Evolutionary conservation across 2,329 filamentous ascomycete species (phyloP).

Genomic region (Xenosphaeropsis pyriputrescens): DNA sequence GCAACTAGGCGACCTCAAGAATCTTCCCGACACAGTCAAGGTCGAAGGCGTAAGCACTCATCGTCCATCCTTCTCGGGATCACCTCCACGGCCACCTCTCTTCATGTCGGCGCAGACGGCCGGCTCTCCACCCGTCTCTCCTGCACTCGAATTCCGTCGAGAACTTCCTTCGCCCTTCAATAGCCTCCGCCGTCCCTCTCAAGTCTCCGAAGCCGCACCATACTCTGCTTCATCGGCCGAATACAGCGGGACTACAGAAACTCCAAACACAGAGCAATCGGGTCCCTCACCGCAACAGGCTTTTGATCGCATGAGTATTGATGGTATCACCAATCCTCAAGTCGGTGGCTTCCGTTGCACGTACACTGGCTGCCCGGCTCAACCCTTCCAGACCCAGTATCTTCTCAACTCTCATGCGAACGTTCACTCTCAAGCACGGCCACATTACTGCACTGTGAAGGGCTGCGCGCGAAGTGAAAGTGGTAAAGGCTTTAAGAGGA

Average conservation of each 20-base stretch:
- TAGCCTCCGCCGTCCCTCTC: slow-evolving; percentile 11
- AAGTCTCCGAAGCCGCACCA: slow-evolving; percentile 8
- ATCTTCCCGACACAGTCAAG: slow-evolving; percentile 9
- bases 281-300: slow-evolving; percentile 26
- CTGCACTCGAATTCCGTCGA: slow-evolving; percentile 22
- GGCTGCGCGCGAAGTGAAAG: slow-evolving; percentile 48
- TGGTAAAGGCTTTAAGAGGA: slow-evolving; percentile 56
- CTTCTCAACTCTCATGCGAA: slow-evolving; percentile 69
- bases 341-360: slow-evolving; percentile 42
- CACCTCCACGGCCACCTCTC: slow-evolving; percentile 9
- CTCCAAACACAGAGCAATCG: slow-evolving; percentile 29
- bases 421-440: slow-evolving; percentile 49
- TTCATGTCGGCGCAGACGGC: slow-evolving; percentile 6
- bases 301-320: slow-evolving; percentile 35
- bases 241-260: slow-evolving; percentile 24
- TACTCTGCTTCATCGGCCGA: slow-evolving; percentile 13
- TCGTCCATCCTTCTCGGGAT: slow-evolving; percentile 12
- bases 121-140: slow-evolving; percentile 15
- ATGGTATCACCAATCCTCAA: slow-evolving; percentile 16
- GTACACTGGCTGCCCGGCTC: slow-evolving; percentile 49
- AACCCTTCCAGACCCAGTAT: slow-evolving; percentile 61
- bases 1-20: slow-evolving; percentile 14
- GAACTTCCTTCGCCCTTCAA: slow-evolving; percentile 21
- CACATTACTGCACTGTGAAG: slow-evolving; percentile 49
- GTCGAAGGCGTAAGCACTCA: slow-evolving; percentile 1